A percentile compares a stretch with the other conserved stretches of the same genome.
phyloP scores from a whole-genome alignment of 441 rosid species.

The Brassica hybrid region DNA sequence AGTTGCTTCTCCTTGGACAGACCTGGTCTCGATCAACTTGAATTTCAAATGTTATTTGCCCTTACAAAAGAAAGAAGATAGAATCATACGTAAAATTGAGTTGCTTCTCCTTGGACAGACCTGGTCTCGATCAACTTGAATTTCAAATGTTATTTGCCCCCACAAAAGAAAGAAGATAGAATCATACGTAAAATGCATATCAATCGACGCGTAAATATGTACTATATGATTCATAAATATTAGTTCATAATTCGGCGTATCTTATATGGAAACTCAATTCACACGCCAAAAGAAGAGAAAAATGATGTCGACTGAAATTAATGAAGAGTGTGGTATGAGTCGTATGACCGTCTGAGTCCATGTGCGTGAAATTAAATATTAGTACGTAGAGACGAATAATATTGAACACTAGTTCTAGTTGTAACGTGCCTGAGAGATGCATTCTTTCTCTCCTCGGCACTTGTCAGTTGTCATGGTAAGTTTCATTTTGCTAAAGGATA shows the following conservation, averaged over 20 bases:
- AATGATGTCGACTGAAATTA: background rate
- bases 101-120: constrained; percentile 6
- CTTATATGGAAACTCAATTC: background rate
- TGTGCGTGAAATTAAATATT: background rate
- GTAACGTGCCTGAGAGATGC: background rate
- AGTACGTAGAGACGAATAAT: background rate
- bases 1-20: background rate
- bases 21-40: constrained; percentile 32
- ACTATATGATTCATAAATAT: constrained; percentile 1
- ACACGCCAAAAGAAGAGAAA: background rate
- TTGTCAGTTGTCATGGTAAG: background rate
- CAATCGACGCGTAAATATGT: background rate
- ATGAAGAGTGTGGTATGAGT: background rate
- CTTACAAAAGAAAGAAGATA: background rate
- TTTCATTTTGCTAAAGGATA: too few species aligned
- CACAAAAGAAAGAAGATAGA: background rate
- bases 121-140: constrained; percentile 33
- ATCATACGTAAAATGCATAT: background rate
- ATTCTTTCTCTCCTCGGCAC: background rate
- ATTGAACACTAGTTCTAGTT: background rate
- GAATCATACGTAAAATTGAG: background rate
- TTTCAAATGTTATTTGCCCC: constrained; percentile 13
- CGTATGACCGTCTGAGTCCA: constrained; percentile 4
- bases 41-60: constrained; percentile 17
- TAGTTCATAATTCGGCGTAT: background rate